Evolutionary conservation across 2,329 filamentous ascomycete genomes (phyloP).

Genomic region (Byssochlamys sp.): DNA sequence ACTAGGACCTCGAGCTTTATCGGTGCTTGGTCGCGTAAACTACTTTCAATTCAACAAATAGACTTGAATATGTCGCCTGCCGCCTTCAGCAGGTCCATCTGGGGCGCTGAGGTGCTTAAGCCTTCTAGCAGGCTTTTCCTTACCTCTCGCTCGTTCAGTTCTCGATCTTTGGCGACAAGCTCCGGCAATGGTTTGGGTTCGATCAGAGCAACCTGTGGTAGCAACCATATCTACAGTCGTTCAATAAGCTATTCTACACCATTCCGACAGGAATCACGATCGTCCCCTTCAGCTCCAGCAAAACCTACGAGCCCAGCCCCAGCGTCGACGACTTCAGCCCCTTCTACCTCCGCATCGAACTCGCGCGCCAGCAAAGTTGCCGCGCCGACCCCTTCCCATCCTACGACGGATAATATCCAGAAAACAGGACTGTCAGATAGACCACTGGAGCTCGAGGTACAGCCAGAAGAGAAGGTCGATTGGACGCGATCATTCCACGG

Average conservation of each 20-base stretch:
- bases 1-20: not conserved
- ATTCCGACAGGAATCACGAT: conserved; percentile 1
- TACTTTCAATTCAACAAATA: not conserved
- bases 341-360: conserved; percentile 9
- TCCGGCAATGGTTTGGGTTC: not conserved
- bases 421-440: conserved; percentile 29
- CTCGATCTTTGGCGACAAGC: not conserved
- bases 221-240: conserved; percentile 7
- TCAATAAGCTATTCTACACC: conserved; percentile 9
- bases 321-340: conserved; percentile 6
- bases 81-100: conserved; percentile 5
- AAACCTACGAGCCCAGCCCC: conserved; percentile 5
- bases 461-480: conserved; percentile 48
- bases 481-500: conserved; percentile 80
- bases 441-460: conserved; percentile 21
- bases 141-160: not conserved
- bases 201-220: not conserved
- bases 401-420: conserved; percentile 28
- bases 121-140: not conserved
- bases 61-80: conserved; percentile 6
- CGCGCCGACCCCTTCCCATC: conserved; percentile 16
- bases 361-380: conserved; percentile 12
- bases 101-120: conserved; percentile 4
- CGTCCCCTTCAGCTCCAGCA: conserved; percentile 9
- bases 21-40: not conserved